A percentile compares a stretch with the other conserved stretches of the same genome.
These are phyloP conservation scores for Cryptosporidium sp. DNA, from an alignment of 169 alveolate species.

Conservation along the genomic window DNA sequence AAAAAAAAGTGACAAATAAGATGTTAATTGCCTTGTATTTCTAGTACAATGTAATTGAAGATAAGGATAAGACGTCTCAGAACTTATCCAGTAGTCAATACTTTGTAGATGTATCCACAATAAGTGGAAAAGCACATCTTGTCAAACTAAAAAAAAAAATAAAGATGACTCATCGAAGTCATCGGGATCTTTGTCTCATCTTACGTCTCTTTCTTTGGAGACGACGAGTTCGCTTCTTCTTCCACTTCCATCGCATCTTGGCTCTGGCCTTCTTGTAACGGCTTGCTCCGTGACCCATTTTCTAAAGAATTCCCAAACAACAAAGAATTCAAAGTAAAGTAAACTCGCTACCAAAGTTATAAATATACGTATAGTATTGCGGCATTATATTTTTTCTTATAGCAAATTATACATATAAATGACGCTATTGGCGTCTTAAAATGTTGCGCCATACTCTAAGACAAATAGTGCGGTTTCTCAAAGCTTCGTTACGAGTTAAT, in stretches of 20 bases:
- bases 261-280: constrained; percentile 93
- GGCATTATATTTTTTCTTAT: not conserved
- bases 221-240: constrained; percentile 92
- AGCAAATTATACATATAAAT: not conserved
- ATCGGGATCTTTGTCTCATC: constrained; percentile 92
- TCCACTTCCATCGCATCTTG: constrained; percentile 95
- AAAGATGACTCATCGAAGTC: constrained; percentile 16
- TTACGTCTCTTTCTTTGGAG: constrained; percentile 91
- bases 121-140: not conserved
- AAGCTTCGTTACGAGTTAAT: not conserved
- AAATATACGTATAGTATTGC: not conserved
- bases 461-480: not conserved
- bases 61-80: not conserved
- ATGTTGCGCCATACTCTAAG: constrained; percentile 5
- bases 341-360: not conserved
- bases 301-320: not conserved
- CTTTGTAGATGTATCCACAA: not conserved
- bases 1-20: constrained; percentile 7
- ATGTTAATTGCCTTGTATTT: constrained; percentile 9
- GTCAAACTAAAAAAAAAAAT: constrained; percentile 18
- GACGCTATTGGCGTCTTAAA: constrained; percentile 8
- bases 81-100: not conserved
- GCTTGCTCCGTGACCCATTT: constrained; percentile 93
- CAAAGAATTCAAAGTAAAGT: not conserved
- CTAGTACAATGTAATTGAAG: not conserved